Conservation (phyloP, 2,329 filamentous ascomycete species). For the Botryotinia calthae region DNA sequence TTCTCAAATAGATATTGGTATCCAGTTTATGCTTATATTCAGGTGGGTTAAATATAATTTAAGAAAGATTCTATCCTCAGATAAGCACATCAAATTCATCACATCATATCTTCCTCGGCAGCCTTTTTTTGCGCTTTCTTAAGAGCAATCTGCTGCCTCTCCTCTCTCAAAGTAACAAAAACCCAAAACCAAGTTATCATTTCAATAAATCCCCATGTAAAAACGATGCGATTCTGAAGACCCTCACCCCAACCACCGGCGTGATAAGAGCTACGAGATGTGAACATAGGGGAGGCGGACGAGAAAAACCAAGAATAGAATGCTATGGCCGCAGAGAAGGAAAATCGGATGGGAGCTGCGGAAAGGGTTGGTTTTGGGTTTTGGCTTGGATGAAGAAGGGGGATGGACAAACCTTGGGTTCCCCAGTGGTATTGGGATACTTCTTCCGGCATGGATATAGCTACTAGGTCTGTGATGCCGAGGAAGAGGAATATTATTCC, state of each 20-base stretch:
- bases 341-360: constrained; percentile 59
- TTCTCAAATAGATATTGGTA: constrained; percentile 3
- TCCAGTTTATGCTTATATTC: neutral
- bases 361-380: neutral
- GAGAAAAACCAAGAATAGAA: constrained; percentile 65
- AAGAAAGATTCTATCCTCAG: neutral
- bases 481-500: constrained; percentile 62
- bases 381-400: constrained; percentile 42
- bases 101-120: constrained; percentile 40
- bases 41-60: neutral
- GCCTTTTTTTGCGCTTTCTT: constrained; percentile 37
- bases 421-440: constrained; percentile 62
- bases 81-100: constrained; percentile 18
- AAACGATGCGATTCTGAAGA: constrained; percentile 80
- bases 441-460: constrained; percentile 67
- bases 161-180: constrained; percentile 68
- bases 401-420: constrained; percentile 61
- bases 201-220: constrained; percentile 82
- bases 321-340: constrained; percentile 59
- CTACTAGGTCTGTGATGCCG: constrained; percentile 62
- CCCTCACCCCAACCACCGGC: constrained; percentile 56
- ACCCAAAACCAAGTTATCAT: constrained; percentile 86
- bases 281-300: constrained; percentile 50
- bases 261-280: constrained; percentile 40
- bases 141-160: constrained; percentile 45